Evolutionary conservation across 2,329 filamentous ascomycete species (phyloP), one percentile per base, ranked within the genome.

Genomic region (Xylaria sp.): DNA sequence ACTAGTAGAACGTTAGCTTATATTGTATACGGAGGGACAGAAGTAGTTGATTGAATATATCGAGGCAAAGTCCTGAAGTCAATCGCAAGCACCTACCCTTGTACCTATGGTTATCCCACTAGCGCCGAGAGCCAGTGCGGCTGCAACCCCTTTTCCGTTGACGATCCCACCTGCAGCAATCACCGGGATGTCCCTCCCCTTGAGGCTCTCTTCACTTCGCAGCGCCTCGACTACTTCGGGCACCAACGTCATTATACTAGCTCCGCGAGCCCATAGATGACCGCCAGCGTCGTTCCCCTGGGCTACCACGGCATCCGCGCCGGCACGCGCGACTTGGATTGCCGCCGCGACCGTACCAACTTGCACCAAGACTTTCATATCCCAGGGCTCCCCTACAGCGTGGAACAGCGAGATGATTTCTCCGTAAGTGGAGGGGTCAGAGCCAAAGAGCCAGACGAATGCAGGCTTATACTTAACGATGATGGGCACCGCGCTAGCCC

Each of bases 101-200:
- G 90, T 92, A 0, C 90, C 90, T 81, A 92, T 83, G 0, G 83
- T 86, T 0, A 85, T 82, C 0, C 87, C 90, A 0, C 79, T 76
- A 0, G 86, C 85, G 0, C 87, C 86, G 0, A 88, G 79, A 0
- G 80, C 77, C 12, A 88, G 75, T 1, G 84, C 83, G 0, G 86
- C 85, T 6, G 83, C 83, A 0, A 83, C 78, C 0, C 85, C 85
- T 21, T 85, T 78, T 0, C 85, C 85, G 65, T 88, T 85, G 0
- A 80, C 79, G 30, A 88, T 83, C 0, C 86, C 86, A 2, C 86
- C 86, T 0, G 85, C 85, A 1, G 85, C 86, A 14, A 88, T 65
- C 0, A 88, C 69, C 0, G 83, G 78, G 1, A 86, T 83, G 9
- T 51, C 48, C 21, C 14, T 51, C 21, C 2, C 9, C 21, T 51